A percentile compares a stretch with the other conserved stretches of the same genome.
These are phyloP conservation scores for Capsicum rhomboideum DNA, from an alignment of 257 asterid species.

Conservation along the genomic window DNA sequence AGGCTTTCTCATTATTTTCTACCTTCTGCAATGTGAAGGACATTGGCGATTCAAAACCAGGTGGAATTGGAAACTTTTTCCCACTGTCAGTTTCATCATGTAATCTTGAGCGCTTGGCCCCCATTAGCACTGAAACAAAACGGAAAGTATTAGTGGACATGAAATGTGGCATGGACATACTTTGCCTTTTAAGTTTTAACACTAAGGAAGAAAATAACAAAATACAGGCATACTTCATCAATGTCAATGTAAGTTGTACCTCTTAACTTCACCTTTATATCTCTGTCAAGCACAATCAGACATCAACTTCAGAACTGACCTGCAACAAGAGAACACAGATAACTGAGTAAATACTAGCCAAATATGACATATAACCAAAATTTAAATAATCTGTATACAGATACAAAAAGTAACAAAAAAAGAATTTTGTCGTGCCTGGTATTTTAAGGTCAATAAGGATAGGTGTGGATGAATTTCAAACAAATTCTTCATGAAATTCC, in stretches of 20 bases:
- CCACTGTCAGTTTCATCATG: background rate
- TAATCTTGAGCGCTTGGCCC: conserved; percentile 15
- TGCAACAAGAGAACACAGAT: background rate
- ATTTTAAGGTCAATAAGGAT: background rate
- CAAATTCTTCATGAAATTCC: background rate
- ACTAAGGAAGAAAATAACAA: background rate
- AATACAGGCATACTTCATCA: background rate
- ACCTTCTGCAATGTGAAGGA: conserved; percentile 43
- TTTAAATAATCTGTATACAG: background rate
- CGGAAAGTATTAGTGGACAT: background rate
- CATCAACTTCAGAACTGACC: background rate
- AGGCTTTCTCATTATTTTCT: conserved; percentile 10
- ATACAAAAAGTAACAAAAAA: background rate
- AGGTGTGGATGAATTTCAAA: background rate
- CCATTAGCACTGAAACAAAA: conserved; percentile 28
- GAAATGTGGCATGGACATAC: background rate
- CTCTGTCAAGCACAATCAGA: background rate
- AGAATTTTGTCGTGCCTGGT: background rate
- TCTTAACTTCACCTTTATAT: background rate
- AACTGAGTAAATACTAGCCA: background rate
- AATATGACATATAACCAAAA: background rate
- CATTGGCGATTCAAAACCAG: conserved; percentile 67
- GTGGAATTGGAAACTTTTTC: conserved; percentile 45
- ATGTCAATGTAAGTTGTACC: background rate
- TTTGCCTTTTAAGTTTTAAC: background rate